phyloP scores from a whole-genome alignment of 345 rosid species.

The Rhodamnia argentea region DNA sequence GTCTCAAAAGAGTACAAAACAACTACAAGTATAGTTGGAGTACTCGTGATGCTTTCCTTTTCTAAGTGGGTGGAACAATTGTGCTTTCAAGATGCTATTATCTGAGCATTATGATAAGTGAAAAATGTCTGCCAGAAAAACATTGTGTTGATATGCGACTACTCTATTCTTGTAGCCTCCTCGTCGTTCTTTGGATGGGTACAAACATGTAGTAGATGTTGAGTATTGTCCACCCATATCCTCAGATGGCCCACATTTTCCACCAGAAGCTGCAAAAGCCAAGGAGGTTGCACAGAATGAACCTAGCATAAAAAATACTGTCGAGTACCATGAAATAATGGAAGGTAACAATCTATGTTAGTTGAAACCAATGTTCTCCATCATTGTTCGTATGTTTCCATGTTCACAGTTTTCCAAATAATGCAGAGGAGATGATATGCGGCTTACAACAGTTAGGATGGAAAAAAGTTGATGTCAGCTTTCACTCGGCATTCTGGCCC shows the following conservation, averaged over 20 bases:
- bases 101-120: background rate
- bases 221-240: slow-evolving; percentile 81
- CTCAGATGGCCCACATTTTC: slow-evolving; percentile 77
- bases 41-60: background rate
- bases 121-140: background rate
- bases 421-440: slow-evolving; percentile 83
- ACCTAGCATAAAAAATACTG: slow-evolving; percentile 48
- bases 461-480: slow-evolving; percentile 96
- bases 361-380: background rate
- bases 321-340: slow-evolving; percentile 71
- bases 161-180: slow-evolving; percentile 52
- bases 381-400: background rate
- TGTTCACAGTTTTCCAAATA: background rate
- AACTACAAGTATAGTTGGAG: background rate
- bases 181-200: slow-evolving; percentile 76
- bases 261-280: slow-evolving; percentile 82
- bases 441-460: slow-evolving; percentile 89
- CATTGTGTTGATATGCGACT: background rate
- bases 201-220: slow-evolving; percentile 89
- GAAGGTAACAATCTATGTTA: slow-evolving; percentile 44
- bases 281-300: slow-evolving; percentile 82
- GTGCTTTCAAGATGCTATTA: background rate
- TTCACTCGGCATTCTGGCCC: slow-evolving; percentile 88
- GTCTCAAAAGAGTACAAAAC: background rate
- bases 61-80: background rate